Conservation (phyloP, 768 basidiomycete genomes). For the Lactifluus echinatus region DNA sequence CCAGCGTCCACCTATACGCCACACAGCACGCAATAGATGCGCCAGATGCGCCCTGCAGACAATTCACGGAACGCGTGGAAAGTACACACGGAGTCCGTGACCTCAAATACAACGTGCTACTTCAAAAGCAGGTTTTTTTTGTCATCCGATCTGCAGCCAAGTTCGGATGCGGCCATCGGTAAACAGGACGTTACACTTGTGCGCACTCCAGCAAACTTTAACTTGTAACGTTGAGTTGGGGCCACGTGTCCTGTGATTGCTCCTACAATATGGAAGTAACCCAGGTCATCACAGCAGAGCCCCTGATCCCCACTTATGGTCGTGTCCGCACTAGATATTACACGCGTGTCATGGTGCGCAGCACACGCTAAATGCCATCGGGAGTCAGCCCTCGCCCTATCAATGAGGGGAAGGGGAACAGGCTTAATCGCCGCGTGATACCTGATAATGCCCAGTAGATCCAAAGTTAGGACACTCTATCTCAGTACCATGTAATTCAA, state of each 20-base stretch:
- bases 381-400: not conserved
- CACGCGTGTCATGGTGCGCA: constrained; percentile 1
- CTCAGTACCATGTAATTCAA: not conserved
- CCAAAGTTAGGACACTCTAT: not conserved
- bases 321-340: not conserved
- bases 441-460: not conserved
- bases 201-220: not conserved
- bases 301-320: too few species aligned
- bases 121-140: not conserved
- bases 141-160: constrained; percentile 4
- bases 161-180: not conserved
- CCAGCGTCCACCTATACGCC: not conserved
- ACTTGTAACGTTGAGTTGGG: not conserved
- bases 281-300: not conserved
- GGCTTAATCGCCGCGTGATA: not conserved
- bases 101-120: constrained; percentile 9
- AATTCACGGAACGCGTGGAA: not conserved
- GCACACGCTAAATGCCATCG: not conserved
- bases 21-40: not conserved
- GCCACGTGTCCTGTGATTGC: not conserved
- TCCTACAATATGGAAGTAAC: not conserved
- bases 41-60: not conserved
- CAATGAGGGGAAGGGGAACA: not conserved
- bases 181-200: not conserved
- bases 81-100: not conserved